phyloP scores from a whole-genome alignment of 306 rosid species.

The Gastrolobium bilobum region DNA sequence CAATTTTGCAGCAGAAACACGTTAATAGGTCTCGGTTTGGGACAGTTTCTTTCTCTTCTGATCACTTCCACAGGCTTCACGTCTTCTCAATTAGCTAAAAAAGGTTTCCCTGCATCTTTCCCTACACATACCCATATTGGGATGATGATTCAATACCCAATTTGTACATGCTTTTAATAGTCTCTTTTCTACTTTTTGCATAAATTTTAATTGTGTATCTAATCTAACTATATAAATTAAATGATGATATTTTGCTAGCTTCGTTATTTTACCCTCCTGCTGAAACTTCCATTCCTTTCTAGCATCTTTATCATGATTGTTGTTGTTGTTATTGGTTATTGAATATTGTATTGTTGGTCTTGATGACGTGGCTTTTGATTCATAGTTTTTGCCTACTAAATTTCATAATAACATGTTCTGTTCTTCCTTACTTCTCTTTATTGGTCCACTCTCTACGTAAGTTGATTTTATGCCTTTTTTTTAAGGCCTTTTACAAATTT shows the following conservation, averaged over 20 bases:
- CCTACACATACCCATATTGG: no score
- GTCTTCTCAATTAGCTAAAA: constrained; percentile 77
- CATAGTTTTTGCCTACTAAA: background rate
- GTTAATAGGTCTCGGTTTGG: constrained; percentile 74
- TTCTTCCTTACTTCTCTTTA: background rate
- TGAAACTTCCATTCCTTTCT: no score
- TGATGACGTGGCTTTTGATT: background rate
- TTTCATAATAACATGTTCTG: constrained; percentile 1
- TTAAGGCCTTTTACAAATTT: background rate
- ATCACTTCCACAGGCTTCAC: constrained; percentile 83
- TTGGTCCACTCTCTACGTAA: background rate
- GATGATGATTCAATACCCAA: no score
- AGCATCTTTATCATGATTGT: no score
- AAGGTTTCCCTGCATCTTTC: constrained; percentile 52
- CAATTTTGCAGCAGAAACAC: constrained; percentile 67
- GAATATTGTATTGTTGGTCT: background rate
- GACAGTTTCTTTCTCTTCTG: constrained; percentile 81
- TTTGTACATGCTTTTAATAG: no score
- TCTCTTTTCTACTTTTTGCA: no score
- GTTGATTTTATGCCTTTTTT: background rate
- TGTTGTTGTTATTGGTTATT: background rate
- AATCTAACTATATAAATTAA: no score
- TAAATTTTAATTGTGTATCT: no score
- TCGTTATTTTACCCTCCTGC: background rate
- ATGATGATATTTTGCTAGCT: background rate